These are phyloP conservation scores for Drechslerella coelobrocha DNA, from an alignment of 2,329 filamentous ascomycete species.

Conservation along the genomic window DNA sequence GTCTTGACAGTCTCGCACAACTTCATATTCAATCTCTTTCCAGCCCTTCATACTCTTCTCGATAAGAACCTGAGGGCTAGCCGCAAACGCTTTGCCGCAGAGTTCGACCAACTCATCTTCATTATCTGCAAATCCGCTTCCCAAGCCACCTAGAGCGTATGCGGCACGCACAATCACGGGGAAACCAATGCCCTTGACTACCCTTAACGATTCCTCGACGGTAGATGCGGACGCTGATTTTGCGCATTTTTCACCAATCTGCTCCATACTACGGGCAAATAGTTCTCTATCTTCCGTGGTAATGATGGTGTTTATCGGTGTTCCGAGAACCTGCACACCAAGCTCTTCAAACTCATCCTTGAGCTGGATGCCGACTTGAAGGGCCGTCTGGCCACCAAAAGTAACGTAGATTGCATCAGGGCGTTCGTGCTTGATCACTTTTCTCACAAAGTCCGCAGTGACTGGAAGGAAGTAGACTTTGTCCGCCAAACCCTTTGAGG, in stretches of 20 bases:
- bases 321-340: slow-evolving; percentile 92
- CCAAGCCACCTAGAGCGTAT: slow-evolving; percentile 91
- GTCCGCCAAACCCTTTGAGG: slow-evolving; percentile 94
- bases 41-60: slow-evolving; percentile 99
- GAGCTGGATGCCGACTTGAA: slow-evolving; percentile 95
- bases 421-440: slow-evolving; percentile 92
- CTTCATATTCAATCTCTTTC: slow-evolving; percentile 99
- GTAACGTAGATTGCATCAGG: slow-evolving; percentile 98
- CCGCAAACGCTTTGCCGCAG: slow-evolving; percentile 92
- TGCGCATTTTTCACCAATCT: slow-evolving; percentile 95
- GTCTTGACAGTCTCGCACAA: slow-evolving; percentile 91
- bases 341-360: slow-evolving; percentile 95
- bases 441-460: slow-evolving; percentile 94
- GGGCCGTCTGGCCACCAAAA: slow-evolving; percentile 94
- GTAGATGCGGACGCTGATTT: slow-evolving; percentile 93
- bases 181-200: slow-evolving; percentile 89
- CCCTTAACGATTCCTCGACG: slow-evolving; percentile 84
- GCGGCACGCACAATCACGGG: slow-evolving; percentile 97
- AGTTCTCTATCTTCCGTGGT: slow-evolving; percentile 97
- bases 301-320: slow-evolving; percentile 96
- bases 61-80: slow-evolving; percentile 92
- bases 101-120: slow-evolving; percentile 81
- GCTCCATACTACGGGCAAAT: slow-evolving; percentile 97
- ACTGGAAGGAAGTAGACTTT: slow-evolving; percentile 99
- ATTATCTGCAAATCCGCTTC: slow-evolving; percentile 93